phyloP scores from a whole-genome alignment of 2,329 filamentous ascomycete species.

The Corinectria fuckeliana region DNA sequence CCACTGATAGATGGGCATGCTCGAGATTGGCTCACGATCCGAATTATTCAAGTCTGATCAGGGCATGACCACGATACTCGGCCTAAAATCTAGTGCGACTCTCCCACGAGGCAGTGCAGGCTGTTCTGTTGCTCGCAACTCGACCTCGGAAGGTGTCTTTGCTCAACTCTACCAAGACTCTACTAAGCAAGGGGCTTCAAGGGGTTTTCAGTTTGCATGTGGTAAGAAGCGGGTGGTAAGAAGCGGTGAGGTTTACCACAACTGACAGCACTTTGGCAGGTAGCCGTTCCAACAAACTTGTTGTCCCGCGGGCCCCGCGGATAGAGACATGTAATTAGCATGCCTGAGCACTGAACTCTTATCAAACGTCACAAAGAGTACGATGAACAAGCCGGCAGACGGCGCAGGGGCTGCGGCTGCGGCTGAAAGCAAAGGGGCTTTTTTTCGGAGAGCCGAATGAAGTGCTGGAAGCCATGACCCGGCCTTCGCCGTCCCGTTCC shows the following conservation, averaged over 20 bases:
- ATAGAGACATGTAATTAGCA: background rate
- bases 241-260: background rate
- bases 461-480: background rate
- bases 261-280: too few species aligned
- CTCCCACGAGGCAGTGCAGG: background rate
- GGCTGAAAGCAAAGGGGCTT: background rate
- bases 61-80: slow-evolving; percentile 1
- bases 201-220: background rate
- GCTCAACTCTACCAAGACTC: background rate
- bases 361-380: background rate
- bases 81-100: slow-evolving; percentile 4
- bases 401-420: background rate
- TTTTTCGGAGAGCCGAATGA: background rate
- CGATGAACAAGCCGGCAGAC: background rate
- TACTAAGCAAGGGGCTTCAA: background rate
- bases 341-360: background rate
- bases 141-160: background rate
- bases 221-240: background rate
- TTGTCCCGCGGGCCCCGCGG: background rate
- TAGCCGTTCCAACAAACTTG: background rate
- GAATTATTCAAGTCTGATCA: background rate
- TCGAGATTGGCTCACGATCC: background rate
- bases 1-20: background rate
- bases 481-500: background rate
- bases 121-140: background rate